These are phyloP conservation scores for Dryas integrifolia DNA, from an alignment of 331 rosid genomes.

Conservation along the genomic window DNA sequence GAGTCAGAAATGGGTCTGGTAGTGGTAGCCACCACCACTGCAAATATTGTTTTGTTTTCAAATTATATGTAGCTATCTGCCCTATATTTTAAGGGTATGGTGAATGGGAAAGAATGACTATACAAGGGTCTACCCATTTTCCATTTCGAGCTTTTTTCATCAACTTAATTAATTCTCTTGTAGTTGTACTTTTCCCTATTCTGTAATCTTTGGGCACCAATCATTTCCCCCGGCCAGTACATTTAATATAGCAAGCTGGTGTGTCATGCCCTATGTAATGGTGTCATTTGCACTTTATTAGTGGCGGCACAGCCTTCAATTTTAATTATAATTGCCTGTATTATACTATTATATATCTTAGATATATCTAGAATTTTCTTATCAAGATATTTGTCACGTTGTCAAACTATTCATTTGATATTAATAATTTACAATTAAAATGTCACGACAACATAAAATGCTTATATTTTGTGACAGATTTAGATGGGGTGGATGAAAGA, in stretches of 20 bases:
- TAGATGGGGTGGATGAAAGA: no score
- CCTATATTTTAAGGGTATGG: slow-evolving; percentile 30
- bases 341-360: neutral
- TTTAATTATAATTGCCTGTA: neutral
- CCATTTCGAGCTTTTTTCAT: slow-evolving; percentile 21
- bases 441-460: no score
- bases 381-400: no score
- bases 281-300: slow-evolving; percentile 52
- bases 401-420: no score
- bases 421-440: no score
- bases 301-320: slow-evolving; percentile 37
- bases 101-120: slow-evolving; percentile 40
- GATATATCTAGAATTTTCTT: neutral
- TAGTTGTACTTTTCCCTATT: slow-evolving; percentile 23
- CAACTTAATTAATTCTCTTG: slow-evolving; percentile 15
- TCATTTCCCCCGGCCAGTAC: slow-evolving; percentile 20
- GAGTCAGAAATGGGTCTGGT: slow-evolving; percentile 26
- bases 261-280: slow-evolving; percentile 27
- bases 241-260: slow-evolving; percentile 25
- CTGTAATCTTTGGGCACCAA: slow-evolving; percentile 36
- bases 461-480: no score
- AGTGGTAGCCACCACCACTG: slow-evolving; percentile 11
- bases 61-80: slow-evolving; percentile 31
- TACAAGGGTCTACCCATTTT: slow-evolving; percentile 23
- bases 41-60: neutral